Conservation (phyloP, 345 rosid species). For the Rhodamnia rubescens region DNA sequence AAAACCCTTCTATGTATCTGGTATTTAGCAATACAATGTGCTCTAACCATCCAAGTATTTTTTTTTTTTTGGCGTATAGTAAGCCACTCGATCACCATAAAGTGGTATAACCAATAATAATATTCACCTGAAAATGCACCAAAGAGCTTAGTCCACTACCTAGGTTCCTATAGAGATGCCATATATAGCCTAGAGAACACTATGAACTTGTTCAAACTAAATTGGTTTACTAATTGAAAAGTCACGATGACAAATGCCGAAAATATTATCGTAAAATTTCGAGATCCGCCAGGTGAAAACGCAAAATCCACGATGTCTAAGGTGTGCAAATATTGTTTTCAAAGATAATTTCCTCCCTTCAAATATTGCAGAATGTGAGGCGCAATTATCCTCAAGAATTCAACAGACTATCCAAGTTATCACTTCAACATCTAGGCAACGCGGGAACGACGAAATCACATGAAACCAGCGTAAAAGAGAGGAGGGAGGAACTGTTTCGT, state of each 20-base stretch:
- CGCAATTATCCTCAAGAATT: neutral
- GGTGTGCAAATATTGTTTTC: neutral
- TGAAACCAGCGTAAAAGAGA: neutral
- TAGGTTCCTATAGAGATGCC: neutral
- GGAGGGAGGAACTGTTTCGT: neutral
- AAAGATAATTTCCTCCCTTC: neutral
- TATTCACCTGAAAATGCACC: neutral
- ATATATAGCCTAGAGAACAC: neutral
- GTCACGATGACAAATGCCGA: neutral
- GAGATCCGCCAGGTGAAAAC: neutral
- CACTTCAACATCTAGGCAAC: neutral
- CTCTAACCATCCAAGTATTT: neutral
- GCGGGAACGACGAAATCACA: neutral
- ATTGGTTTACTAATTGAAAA: neutral
- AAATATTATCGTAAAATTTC: neutral
- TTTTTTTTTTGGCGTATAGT: neutral
- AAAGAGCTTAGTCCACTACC: neutral
- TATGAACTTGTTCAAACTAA: neutral
- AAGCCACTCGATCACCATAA: neutral
- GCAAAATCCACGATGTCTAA: neutral
- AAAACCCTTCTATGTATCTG: neutral
- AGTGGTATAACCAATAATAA: neutral
- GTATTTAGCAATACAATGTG: neutral
- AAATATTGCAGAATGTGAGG: neutral
- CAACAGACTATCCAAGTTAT: neutral